phyloP scores from a whole-genome alignment of 2,329 filamentous ascomycete species.

The Ceratocystis destructans region DNA sequence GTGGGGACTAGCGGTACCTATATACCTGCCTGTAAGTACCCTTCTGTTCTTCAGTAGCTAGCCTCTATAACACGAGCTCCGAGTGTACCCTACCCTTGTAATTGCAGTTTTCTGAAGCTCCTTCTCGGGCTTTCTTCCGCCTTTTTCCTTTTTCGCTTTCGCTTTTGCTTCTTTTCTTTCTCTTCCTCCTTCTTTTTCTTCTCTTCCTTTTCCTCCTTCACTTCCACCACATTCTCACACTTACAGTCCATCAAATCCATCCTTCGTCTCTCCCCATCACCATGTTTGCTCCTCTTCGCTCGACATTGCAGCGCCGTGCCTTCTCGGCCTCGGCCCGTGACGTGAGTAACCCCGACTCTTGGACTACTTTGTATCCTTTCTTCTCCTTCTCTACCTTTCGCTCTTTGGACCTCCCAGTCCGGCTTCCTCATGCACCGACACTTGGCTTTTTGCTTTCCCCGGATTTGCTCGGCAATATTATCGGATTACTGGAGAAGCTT shows the following conservation, averaged over 20 bases:
- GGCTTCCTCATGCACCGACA: background rate
- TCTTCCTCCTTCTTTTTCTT: conserved; percentile 9
- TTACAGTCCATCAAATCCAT: conserved; percentile 19
- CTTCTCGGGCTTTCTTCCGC: conserved; percentile 12
- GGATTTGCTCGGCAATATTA: conserved; percentile 13
- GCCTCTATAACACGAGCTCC: background rate
- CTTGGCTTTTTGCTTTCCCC: background rate
- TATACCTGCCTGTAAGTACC: too few relatives aligned
- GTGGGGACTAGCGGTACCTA: too few relatives aligned
- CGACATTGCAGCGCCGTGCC: conserved; percentile 58
- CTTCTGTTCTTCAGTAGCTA: background rate
- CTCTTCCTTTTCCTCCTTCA: conserved; percentile 7
- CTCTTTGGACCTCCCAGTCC: background rate
- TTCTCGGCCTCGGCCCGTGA: conserved; percentile 69
- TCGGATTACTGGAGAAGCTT: background rate
- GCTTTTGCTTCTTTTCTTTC: background rate
- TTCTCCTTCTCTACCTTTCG: background rate
- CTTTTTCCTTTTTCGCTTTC: conserved; percentile 9
- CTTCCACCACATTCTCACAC: conserved; percentile 18
- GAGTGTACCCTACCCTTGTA: background rate
- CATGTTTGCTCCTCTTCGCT: conserved; percentile 56
- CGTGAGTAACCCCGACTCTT: conserved; percentile 32
- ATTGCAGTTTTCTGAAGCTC: background rate
- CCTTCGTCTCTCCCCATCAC: conserved; percentile 22
- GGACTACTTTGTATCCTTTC: conserved; percentile 13